Percentiles rank a stretch among this genome's conserved stretches.
phyloP scores from a whole-genome alignment of 768 basidiomycete species.

The Agaricus subrufescens region DNA sequence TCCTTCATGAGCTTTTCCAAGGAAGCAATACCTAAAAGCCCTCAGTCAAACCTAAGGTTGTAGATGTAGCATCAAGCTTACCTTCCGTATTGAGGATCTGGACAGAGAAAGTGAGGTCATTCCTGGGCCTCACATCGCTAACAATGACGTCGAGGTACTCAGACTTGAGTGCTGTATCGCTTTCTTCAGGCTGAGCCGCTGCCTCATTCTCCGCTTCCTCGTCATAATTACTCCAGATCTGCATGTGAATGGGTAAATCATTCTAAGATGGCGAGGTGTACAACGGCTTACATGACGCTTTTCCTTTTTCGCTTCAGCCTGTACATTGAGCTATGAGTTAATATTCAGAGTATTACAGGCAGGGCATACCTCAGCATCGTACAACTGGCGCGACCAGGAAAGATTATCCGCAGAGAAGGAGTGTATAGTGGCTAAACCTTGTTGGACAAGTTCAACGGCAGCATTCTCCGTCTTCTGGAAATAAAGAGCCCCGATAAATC shows the following conservation, averaged over 20 bases:
- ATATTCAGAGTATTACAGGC: background rate
- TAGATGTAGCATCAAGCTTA: conserved; percentile 22
- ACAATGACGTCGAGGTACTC: conserved; percentile 93
- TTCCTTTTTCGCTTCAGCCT: conserved; percentile 80
- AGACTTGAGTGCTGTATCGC: conserved; percentile 55
- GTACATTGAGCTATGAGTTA: background rate
- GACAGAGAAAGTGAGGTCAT: conserved; percentile 84
- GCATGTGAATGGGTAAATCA: background rate
- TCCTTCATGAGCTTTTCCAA: conserved; percentile 94
- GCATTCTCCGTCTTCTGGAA: conserved; percentile 83
- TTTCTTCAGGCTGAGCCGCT: conserved; percentile 32
- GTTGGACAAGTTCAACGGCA: conserved; percentile 76
- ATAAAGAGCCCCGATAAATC: conserved; percentile 89
- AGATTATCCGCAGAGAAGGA: conserved; percentile 81
- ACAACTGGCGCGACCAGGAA: conserved; percentile 74
- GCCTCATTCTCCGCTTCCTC: conserved; percentile 58
- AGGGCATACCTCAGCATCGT: conserved; percentile 69
- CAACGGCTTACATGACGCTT: conserved; percentile 62
- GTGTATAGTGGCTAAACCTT: conserved; percentile 88
- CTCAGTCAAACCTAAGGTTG: background rate
- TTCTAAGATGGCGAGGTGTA: background rate
- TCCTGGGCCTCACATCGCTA: conserved; percentile 73
- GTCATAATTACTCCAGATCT: conserved; percentile 89
- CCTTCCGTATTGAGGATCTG: conserved; percentile 92
- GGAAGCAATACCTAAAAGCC: conserved; percentile 70